These are phyloP conservation scores for Heimioporus sp. DNA, from an alignment of 768 basidiomycete genomes.

Conservation along the genomic window DNA sequence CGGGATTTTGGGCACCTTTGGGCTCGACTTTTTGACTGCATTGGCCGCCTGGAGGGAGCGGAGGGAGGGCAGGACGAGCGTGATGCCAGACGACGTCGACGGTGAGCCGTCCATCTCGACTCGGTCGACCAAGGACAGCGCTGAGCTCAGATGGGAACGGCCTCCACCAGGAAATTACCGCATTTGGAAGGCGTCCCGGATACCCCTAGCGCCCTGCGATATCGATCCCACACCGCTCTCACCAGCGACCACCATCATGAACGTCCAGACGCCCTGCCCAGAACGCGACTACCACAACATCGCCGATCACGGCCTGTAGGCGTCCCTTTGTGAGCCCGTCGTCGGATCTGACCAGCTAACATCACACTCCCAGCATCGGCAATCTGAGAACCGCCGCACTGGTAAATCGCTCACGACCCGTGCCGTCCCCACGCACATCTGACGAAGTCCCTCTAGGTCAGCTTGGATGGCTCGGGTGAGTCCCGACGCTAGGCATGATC, in stretches of 20 bases:
- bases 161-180: conserved; percentile 8
- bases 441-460: conserved; percentile 41
- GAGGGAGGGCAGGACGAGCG: conserved; percentile 66
- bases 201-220: not conserved
- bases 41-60: conserved; percentile 60
- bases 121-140: not conserved
- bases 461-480: conserved; percentile 78
- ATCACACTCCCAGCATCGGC: conserved; percentile 60
- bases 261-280: conserved; percentile 47
- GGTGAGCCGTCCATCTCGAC: conserved; percentile 33
- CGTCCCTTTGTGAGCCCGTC: conserved; percentile 3
- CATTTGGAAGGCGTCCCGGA: not conserved
- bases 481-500: conserved; percentile 11
- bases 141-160: conserved; percentile 1
- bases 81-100: conserved; percentile 49
- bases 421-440: too few species aligned
- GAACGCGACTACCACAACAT: conserved; percentile 72
- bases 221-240: not conserved
- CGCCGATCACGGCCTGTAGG: conserved; percentile 78
- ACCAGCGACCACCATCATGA: conserved; percentile 43
- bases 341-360: conserved; percentile 6
- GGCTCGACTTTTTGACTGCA: conserved; percentile 45
- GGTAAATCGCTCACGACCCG: conserved; percentile 29
- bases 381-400: conserved; percentile 83
- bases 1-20: conserved; percentile 36